phyloP scores from a whole-genome alignment of 331 rosid species.

The Stylosanthes scabra region DNA sequence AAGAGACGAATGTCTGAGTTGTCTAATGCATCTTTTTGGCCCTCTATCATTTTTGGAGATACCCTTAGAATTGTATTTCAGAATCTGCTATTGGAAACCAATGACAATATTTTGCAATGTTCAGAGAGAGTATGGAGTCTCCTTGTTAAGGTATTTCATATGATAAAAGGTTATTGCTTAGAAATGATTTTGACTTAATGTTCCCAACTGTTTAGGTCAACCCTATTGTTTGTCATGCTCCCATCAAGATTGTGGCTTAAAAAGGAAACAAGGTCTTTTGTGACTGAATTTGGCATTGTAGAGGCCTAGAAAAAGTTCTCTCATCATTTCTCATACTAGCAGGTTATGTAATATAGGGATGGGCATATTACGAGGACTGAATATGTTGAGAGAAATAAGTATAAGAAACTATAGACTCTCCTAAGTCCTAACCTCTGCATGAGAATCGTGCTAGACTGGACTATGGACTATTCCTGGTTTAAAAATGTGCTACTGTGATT shows the following conservation, averaged over 20 bases:
- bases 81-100: slow-evolving; percentile 90
- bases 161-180: background rate
- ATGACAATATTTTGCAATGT: slow-evolving; percentile 82
- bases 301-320: background rate
- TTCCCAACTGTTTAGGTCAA: slow-evolving; percentile 7
- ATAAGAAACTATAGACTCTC: background rate
- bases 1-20: slow-evolving; percentile 65
- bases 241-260: slow-evolving; percentile 8
- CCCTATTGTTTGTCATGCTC: slow-evolving; percentile 3
- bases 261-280: background rate
- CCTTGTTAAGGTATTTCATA: slow-evolving; percentile 77
- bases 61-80: slow-evolving; percentile 94
- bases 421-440: background rate
- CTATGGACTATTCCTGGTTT: slow-evolving; percentile 8
- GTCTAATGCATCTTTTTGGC: slow-evolving; percentile 76
- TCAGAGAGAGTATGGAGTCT: slow-evolving; percentile 98
- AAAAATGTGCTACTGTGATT: slow-evolving; percentile 1
- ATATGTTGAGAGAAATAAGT: slow-evolving; percentile 1
- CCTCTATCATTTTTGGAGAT: slow-evolving; percentile 83
- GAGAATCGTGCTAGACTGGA: background rate
- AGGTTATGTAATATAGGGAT: slow-evolving; percentile 7
- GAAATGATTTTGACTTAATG: slow-evolving; percentile 21
- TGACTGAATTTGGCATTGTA: background rate
- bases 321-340: slow-evolving; percentile 7
- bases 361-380: background rate